Conservation (phyloP, 768 basidiomycete genomes). For the Pisolithus microcarpus region DNA sequence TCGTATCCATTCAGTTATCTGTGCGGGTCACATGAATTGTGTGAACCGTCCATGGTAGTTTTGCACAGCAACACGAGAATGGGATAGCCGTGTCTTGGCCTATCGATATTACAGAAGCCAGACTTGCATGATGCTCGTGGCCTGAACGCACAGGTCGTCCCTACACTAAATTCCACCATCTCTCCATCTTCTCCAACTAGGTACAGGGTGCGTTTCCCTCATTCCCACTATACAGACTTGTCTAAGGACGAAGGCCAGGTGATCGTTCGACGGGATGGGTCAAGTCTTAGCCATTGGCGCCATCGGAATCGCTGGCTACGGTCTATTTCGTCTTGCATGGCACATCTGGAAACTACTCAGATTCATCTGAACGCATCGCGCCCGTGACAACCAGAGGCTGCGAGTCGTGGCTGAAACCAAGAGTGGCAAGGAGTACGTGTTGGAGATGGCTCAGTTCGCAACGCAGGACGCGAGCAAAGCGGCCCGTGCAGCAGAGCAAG, state of each 20-base stretch:
- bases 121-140: too few species aligned
- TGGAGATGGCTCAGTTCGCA: not conserved
- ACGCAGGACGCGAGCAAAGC: not conserved
- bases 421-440: not conserved
- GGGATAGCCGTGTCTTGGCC: too few species aligned
- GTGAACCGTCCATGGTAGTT: too few species aligned
- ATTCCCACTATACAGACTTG: not conserved
- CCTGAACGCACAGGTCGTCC: too few species aligned
- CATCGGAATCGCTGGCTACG: not conserved
- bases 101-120: too few species aligned
- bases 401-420: not conserved
- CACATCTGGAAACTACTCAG: not conserved
- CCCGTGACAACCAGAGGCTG: constrained; percentile 1
- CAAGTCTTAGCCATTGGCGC: not conserved
- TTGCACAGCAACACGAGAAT: too few species aligned
- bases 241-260: not conserved
- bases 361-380: not conserved
- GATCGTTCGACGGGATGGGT: not conserved
- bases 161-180: too few species aligned
- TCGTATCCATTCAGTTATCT: too few species aligned
- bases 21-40: too few species aligned
- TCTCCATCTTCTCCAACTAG: too few species aligned
- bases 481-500: not conserved
- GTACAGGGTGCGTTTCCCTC: too few species aligned
- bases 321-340: not conserved